Evolutionary conservation across 2,329 filamentous ascomycete species (phyloP), one percentile per base, ranked within the genome.

Genomic region (Dactylonectria macrodidyma): DNA sequence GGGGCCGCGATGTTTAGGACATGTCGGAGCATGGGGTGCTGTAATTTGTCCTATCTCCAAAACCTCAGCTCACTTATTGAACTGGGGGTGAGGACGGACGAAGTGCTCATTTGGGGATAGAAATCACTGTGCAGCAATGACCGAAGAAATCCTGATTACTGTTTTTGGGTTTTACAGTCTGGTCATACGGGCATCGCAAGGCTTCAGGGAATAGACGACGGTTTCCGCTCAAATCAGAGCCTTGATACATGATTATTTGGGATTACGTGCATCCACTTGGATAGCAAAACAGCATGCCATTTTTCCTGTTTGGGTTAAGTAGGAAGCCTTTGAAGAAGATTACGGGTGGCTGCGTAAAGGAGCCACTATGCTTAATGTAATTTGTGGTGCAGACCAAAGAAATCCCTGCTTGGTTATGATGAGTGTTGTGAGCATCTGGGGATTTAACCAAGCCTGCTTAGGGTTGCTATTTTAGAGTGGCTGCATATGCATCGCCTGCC

Each of bases 11-110:
- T 46, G 52, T 34, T 44, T 44, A 63, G 46, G 54, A 52, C 24
- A 57, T n/a, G 52, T 38, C 24, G 59, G 24, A 56, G 34, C 46
- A 51, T 56, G 54, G 54, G 52, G 51, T 22, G 34, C 6, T 22
- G 26, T 63, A 54, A 46, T 57, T 58, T 51, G 30, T 12, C 60
- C 7, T 50, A 62, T 57, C 51, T 33, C 22, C 44, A 41, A 26
- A 24, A 26, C 52, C 46, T 56, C 34, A n/a, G 44, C 34, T 47
- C 60, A 46, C 30, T 26, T 50, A 50, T 46, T 57, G 44, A n/a
- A 54, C 50, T 24, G 44, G 44, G 44, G 59, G 57, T 51, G 33
- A 51, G 30, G 33, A 30, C 34, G 14, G 34, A 51, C 34, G 12
- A 19, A n/a, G 2, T 26, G 16, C 22, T 34, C 44, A 41, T 26